Evolutionary conservation across 495 filamentous ascomycete genomes (phyloP).

Genomic region (Aspergillus sparsus): DNA sequence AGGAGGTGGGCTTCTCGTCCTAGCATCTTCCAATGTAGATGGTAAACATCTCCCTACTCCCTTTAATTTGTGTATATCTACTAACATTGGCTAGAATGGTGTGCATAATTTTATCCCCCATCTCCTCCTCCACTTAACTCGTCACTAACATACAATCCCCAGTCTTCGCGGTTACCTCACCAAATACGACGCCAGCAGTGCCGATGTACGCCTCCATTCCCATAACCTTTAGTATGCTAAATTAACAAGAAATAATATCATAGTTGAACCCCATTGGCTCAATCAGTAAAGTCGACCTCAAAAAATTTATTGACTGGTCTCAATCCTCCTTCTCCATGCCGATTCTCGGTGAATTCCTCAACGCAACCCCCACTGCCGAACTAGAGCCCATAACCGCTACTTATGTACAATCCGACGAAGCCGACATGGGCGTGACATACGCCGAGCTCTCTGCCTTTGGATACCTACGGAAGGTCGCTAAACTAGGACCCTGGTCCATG

Average conservation of each 20-base stretch:
- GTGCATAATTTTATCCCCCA: slow-evolving; percentile 11
- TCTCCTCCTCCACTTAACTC: neutral
- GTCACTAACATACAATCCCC: slow-evolving; percentile 7
- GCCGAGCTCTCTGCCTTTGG: slow-evolving; percentile 60
- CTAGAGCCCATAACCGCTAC: slow-evolving; percentile 73
- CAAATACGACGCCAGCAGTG: slow-evolving; percentile 64
- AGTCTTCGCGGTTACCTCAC: slow-evolving; percentile 70
- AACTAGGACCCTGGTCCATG: slow-evolving; percentile 72
- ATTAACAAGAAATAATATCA: slow-evolving; percentile 13
- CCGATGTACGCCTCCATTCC: slow-evolving; percentile 47
- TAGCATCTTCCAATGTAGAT: slow-evolving; percentile 62
- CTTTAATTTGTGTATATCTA: neutral
- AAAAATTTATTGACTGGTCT: slow-evolving; percentile 73
- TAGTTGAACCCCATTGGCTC: slow-evolving; percentile 69
- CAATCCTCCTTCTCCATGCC: slow-evolving; percentile 64
- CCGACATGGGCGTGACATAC: slow-evolving; percentile 69
- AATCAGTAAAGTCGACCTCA: slow-evolving; percentile 74
- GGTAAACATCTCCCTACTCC: slow-evolving; percentile 23
- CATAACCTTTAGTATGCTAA: neutral
- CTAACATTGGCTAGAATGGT: slow-evolving; percentile 38
- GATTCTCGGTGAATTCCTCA: slow-evolving; percentile 70
- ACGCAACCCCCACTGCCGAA: slow-evolving; percentile 79
- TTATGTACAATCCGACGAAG: slow-evolving; percentile 61
- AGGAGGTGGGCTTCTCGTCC: slow-evolving; percentile 63
- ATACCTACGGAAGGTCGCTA: slow-evolving; percentile 66